Base-by-base conservation (phyloP, 2,329 filamentous ascomycete species). In the Diaporthe aspalathi region DNA sequence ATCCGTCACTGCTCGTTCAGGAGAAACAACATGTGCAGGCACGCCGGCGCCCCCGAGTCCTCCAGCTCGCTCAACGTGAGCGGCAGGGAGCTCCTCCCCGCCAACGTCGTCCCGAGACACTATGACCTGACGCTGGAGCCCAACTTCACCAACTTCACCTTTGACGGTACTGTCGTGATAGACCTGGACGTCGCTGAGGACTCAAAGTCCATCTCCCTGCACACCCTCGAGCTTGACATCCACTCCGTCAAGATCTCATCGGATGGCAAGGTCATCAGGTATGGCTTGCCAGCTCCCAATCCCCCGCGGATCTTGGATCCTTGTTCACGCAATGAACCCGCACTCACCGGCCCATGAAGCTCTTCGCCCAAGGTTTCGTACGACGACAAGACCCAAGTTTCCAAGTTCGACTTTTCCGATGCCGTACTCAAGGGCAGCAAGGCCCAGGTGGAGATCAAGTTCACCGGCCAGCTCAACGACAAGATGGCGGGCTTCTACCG, bases 81-180 rank as follows among this genome's bases (percentile, higher is more conserved):
- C 76, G 90, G 89, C 74, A 91, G 95, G 77, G 93, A 97, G 85
- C 92, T 98, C 75, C 88, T 98, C 77, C 96, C 95, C 67, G 91
- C 91, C 83, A 97, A 98, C 79, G 94, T 98, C 78, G 92, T 95
- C 81, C 95, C 95, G n/a, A 84, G 88, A 49, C 94, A 98, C 84
- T 98, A 98, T 83, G 90, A 97, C 81, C 84, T 98, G 76, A 96
- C 93, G 1, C 87, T 98, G 74, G 96, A 98, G 84, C 94, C 95
- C 68, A 90, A 98, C 84, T 93, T 98, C 76, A 88, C 93, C 77
- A 94, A 92, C 75, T 94, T 96, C 82, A 94, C 90, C 74, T 98
- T 95, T 80, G 89, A 95, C 72, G 95, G 95, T 75, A 92, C 88
- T 14, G 94, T 97, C 67, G 83, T 90, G 71, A 95, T 98, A 78